A percentile compares a stretch with the other conserved stretches of the same genome.
Conservation (phyloP, 345 rosid species). For the Hibiscus trionum region DNA sequence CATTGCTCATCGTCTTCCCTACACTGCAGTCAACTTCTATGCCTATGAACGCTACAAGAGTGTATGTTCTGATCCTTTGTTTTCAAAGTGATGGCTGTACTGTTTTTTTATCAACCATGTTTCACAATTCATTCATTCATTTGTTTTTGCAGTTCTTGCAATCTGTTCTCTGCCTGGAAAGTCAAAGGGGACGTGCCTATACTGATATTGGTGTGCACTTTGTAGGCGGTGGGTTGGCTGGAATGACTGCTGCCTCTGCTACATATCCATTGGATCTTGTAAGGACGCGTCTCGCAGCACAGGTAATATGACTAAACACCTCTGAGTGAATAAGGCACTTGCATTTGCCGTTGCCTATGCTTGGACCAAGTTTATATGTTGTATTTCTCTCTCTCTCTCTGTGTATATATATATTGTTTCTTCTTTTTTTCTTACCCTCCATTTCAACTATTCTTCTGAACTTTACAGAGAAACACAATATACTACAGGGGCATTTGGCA, state of each 20-base stretch:
- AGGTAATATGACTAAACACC: conserved; percentile 35
- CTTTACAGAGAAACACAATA: conserved; percentile 56
- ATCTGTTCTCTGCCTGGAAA: conserved; percentile 31
- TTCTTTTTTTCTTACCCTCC: neutral
- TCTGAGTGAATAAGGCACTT: neutral
- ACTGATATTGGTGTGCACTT: conserved; percentile 50
- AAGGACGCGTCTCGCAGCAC: conserved; percentile 96
- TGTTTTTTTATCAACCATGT: neutral
- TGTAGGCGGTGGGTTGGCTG: conserved; percentile 87
- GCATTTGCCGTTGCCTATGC: neutral
- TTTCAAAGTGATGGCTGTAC: neutral
- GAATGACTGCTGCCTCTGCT: conserved; percentile 84
- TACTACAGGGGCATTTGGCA: conserved; percentile 84
- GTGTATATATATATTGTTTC: neutral
- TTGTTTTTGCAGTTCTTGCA: conserved; percentile 47
- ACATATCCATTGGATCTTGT: conserved; percentile 95
- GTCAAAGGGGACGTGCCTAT: conserved; percentile 27
- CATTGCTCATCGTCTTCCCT: conserved; percentile 87
- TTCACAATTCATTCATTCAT: neutral
- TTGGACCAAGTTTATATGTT: neutral
- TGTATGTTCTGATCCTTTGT: conserved; percentile 28
- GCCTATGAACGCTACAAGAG: conserved; percentile 69
- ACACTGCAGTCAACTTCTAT: conserved; percentile 71
- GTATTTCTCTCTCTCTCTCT: neutral
- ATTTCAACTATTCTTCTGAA: neutral